These are phyloP conservation scores for Calonectria henricotiae DNA, from an alignment of 2,329 filamentous ascomycete genomes.

Conservation along the genomic window DNA sequence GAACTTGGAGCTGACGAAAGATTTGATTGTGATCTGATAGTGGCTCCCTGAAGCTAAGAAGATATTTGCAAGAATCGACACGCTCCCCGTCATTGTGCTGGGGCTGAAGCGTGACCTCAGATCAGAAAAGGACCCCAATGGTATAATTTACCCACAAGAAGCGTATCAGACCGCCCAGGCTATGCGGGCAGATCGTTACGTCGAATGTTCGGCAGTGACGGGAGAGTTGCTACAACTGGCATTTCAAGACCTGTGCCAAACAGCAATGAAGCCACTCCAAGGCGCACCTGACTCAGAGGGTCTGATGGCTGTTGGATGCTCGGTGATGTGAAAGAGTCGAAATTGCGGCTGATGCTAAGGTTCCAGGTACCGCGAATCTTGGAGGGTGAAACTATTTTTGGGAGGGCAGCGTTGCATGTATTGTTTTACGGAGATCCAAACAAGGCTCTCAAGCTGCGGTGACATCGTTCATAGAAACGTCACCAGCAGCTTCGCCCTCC, in stretches of 20 bases:
- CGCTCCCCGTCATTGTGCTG: conserved; percentile 70
- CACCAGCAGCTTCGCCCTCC: conserved; percentile 54
- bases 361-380: neutral
- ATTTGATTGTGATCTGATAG: conserved; percentile 55
- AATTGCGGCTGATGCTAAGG: neutral
- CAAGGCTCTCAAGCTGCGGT: conserved; percentile 47
- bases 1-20: conserved; percentile 21
- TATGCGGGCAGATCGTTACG: conserved; percentile 75
- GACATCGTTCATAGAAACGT: conserved; percentile 60
- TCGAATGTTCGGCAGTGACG: conserved; percentile 76
- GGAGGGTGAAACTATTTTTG: neutral
- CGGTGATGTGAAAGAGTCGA: conserved; percentile 62
- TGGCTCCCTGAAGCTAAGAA: conserved; percentile 72
- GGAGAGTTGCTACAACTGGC: conserved; percentile 73
- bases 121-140: conserved; percentile 73
- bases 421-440: conserved; percentile 24
- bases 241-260: conserved; percentile 75
- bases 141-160: conserved; percentile 75
- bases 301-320: conserved; percentile 60
- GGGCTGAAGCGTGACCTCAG: conserved; percentile 75
- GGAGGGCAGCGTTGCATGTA: neutral
- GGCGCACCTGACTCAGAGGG: conserved; percentile 61
- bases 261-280: conserved; percentile 67
- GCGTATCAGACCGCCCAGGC: conserved; percentile 71
- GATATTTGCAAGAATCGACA: conserved; percentile 65